These are phyloP conservation scores for Lablab purpureus DNA, from an alignment of 306 rosid species.

Conservation along the genomic window DNA sequence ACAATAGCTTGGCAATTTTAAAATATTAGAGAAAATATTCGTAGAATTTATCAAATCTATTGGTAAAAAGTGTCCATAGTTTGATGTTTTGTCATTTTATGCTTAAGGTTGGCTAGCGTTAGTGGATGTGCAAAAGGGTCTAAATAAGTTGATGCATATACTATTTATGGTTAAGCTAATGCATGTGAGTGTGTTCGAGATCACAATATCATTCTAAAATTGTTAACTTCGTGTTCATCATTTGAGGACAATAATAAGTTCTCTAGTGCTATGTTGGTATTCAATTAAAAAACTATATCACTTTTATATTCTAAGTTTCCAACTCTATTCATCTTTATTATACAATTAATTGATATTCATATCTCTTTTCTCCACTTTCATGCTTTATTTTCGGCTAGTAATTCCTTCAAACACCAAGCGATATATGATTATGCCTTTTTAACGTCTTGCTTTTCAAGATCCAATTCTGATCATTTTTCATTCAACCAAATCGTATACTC, in stretches of 20 bases:
- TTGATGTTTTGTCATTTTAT: slow-evolving; percentile 25
- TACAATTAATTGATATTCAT: background rate
- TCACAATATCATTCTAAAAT: slow-evolving; percentile 42
- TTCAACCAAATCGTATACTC: slow-evolving; percentile 46
- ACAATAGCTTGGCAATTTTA: slow-evolving; percentile 2
- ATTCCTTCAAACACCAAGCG: background rate
- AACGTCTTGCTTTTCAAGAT: background rate
- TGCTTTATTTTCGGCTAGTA: background rate
- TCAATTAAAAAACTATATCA: slow-evolving; percentile 4
- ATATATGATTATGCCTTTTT: background rate
- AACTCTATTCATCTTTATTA: background rate
- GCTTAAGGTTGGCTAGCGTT: slow-evolving; percentile 9
- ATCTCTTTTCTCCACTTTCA: background rate
- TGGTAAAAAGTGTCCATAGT: slow-evolving; percentile 25
- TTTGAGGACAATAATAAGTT: slow-evolving; percentile 18
- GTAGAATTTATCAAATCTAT: slow-evolving; percentile 16
- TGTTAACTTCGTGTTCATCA: slow-evolving; percentile 39
- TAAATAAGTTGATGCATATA: slow-evolving; percentile 6
- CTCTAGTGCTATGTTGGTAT: background rate
- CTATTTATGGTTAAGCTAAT: slow-evolving; percentile 21
- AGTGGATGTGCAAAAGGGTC: slow-evolving; percentile 24
- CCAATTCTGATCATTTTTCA: slow-evolving; percentile 8
- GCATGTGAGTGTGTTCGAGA: background rate
- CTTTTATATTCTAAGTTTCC: background rate
- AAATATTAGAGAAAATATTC: slow-evolving; percentile 19